phyloP scores from a whole-genome alignment of 768 basidiomycete genomes.

The Suillus occidentalis region DNA sequence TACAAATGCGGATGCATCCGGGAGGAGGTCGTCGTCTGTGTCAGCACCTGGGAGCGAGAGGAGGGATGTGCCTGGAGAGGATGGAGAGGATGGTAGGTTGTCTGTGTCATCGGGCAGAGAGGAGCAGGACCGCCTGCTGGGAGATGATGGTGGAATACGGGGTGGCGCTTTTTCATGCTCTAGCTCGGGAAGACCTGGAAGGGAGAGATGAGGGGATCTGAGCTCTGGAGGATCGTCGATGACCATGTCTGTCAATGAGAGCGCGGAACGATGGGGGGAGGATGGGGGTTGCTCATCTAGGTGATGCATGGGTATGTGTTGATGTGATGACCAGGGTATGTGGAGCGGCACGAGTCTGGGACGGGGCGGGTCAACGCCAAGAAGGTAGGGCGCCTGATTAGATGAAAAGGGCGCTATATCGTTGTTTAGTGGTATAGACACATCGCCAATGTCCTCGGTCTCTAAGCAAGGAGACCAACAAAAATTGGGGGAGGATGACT shows the following conservation, averaged over 20 bases:
- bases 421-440: constrained; percentile 11
- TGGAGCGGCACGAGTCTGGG: constrained; percentile 23
- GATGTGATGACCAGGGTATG: constrained; percentile 24
- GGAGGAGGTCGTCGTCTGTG: constrained; percentile 43
- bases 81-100: constrained; percentile 23
- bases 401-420: constrained; percentile 18
- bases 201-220: constrained; percentile 32
- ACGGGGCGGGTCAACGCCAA: constrained; percentile 21
- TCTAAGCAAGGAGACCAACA: constrained; percentile 19
- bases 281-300: constrained; percentile 11
- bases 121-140: constrained; percentile 29
- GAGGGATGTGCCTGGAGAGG: constrained; percentile 25
- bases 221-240: constrained; percentile 20
- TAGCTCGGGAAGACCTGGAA: constrained; percentile 31
- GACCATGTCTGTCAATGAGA: constrained; percentile 22
- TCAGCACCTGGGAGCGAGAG: constrained; percentile 44
- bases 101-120: constrained; percentile 31
- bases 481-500: constrained; percentile 16
- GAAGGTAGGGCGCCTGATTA: constrained; percentile 21
- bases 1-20: constrained; percentile 15
- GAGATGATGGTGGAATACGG: constrained; percentile 26
- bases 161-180: constrained; percentile 25
- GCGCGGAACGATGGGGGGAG: constrained; percentile 11
- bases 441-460: constrained; percentile 12
- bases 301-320: constrained; percentile 20